Base-by-base conservation (phyloP, 495 filamentous ascomycete genomes). In the Neurospora sp. region DNA sequence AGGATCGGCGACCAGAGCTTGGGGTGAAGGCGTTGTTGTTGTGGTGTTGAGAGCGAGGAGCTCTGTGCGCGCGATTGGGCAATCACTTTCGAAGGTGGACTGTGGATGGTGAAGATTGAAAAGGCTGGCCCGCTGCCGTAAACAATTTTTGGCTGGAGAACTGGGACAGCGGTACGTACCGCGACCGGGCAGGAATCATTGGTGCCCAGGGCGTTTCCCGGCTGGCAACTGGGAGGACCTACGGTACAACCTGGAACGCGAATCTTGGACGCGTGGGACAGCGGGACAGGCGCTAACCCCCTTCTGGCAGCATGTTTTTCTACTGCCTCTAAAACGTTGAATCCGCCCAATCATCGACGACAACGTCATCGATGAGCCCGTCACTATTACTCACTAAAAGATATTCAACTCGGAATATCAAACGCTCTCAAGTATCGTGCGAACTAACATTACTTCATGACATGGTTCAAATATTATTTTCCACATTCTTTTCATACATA, bases 61-160 rank as follows among this genome's bases (percentile, higher is more conserved):
- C 53, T 61, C 53, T 61, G 45, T 53, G 53, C 53, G 53, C 53
- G 53, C 53, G 53, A 61, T 61, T 61, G 53, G 53, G 53, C 53
- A 61, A 61, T 61, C 53, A 31, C 27, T 61, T 31, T 61, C 53
- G 5, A 61, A 61, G 53, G 53, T 61, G 53, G 53, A 61, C 53
- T 61, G 53, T 61, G 53, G 53, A 61, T 31, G 53, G 22, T 31
- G 53, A 61, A 65, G 70, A 40, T 59, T 73, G 61, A 74, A 77
- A 73, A 75, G 75, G 77, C 72, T 78, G 74, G 70, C 53, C 53
- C 53, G 53, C 53, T 61, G 27, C 73, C 70, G 70, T 80, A 78
- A 80, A 80, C 79, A 80, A 80, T 80, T 80, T 80, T 80, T 80
- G 79, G 78, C 70, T 27, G 22, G 53, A 35, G 53, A 31, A 16